phyloP scores from a whole-genome alignment of 2,329 filamentous ascomycete species.

The Penicillium sumatraense region DNA sequence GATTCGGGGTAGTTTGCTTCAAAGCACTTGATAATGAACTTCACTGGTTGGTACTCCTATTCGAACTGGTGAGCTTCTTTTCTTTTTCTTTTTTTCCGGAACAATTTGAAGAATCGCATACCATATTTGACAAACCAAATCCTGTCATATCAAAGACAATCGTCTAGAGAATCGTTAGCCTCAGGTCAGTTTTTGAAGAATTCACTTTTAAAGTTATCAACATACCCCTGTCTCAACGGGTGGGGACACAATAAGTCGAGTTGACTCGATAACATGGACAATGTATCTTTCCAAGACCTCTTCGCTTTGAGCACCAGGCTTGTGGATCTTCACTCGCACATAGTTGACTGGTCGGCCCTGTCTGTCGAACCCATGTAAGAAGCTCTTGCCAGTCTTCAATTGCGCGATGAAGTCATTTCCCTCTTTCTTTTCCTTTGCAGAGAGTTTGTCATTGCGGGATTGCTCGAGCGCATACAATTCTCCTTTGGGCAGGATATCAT shows the following conservation, averaged over 20 bases:
- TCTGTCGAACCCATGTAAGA: conserved; percentile 17
- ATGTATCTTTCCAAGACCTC: conserved; percentile 6
- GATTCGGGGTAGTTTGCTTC: conserved; percentile 97
- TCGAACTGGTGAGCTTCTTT: background rate
- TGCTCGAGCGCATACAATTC: conserved; percentile 67
- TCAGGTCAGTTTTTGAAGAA: background rate
- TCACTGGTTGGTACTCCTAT: conserved; percentile 87
- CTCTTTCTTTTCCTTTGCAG: conserved; percentile 12
- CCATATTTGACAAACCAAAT: conserved; percentile 92
- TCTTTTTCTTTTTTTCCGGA: background rate
- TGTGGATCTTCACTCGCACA: conserved; percentile 6
- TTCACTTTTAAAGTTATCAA: background rate
- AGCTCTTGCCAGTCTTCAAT: conserved; percentile 15
- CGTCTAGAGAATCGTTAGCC: conserved; percentile 58
- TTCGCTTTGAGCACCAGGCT: conserved; percentile 6
- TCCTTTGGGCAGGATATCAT: conserved; percentile 76
- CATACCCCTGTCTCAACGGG: conserved; percentile 87
- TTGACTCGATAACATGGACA: conserved; percentile 74
- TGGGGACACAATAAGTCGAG: conserved; percentile 72
- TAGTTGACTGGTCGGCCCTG: conserved; percentile 48
- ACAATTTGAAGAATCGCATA: no score
- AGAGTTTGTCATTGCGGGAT: conserved; percentile 54
- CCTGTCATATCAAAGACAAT: conserved; percentile 93
- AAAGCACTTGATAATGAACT: conserved; percentile 98
- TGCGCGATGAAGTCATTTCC: conserved; percentile 16